Evolutionary conservation across 495 filamentous ascomycete species (phyloP), one percentile per base, ranked within the genome.

Genomic region (Annulohypoxylon maeteangense): DNA sequence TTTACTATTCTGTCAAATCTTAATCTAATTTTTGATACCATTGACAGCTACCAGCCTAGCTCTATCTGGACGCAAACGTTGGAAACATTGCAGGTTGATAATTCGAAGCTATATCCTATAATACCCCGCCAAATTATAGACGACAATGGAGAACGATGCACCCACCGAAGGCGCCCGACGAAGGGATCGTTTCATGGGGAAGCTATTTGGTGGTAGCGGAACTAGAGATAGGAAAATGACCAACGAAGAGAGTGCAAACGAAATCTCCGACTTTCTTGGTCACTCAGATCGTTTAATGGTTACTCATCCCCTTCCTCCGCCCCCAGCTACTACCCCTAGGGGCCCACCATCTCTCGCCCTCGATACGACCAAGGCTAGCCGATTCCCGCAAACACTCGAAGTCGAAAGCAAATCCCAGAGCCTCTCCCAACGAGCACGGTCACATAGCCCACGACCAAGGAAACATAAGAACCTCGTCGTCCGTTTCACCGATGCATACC

Each of bases 401-500:
- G 78, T 83, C 54, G 67, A 78, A 67, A 65, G 68, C 51, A 71
- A 53, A 20, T 66, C 77, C 44, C 79, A 76, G 12, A 79, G 75
- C 55, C 47, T 77, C 1, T 57, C 76, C 36, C 53, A 71, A 31
- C 76, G 76, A 38, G 62, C 74, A 36, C 76, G 66, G 23, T 78
- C 78, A 10, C 74, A 73, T 71, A 81, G 78, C 55, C 75, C 79
- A 12, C 72, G 76, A 23, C 72, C 71, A 16, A 78, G 67, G 50
- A 80, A 76, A 58, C 62, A 76, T 23, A 92, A 92, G 74, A 88
- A 88, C 3, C 79, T 95, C 65, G 78, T 78, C 16, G 93, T 97
- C n/a, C 86, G 83, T 45, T 97, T 97, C 74, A 86, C 81, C 7
- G 83, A 90, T 54, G 83, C 79, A 20, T 81, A 81, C 63, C 92